Conservation (phyloP, 2,329 filamentous ascomycete species). For the Paraphaeosphaeria sporulosa region DNA sequence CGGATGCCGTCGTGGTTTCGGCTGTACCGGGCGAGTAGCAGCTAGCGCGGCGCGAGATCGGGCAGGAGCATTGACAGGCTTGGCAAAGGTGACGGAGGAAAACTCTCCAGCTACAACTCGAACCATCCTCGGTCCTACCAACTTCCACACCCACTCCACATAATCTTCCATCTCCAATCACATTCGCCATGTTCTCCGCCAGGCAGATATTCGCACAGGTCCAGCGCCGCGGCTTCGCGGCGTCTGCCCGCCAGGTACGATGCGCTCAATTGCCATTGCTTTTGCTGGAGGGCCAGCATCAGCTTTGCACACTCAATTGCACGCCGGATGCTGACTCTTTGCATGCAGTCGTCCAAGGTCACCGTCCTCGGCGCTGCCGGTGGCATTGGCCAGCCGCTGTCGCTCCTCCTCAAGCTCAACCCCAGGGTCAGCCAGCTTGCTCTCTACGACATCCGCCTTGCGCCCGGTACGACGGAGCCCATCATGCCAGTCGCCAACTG, state of each 20-base stretch:
- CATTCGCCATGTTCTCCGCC: slow-evolving; percentile 71
- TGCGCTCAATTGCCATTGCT: slow-evolving; percentile 29
- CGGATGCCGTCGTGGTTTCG: not conserved
- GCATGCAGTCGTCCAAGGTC: slow-evolving; percentile 87
- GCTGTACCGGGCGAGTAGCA: not conserved
- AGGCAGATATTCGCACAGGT: slow-evolving; percentile 59
- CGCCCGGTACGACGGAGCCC: slow-evolving; percentile 73
- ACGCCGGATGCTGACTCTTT: slow-evolving; percentile 30
- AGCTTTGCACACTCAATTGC: slow-evolving; percentile 22
- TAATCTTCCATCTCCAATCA: slow-evolving; percentile 31
- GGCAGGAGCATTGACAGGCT: slow-evolving; percentile 26
- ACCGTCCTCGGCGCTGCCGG: slow-evolving; percentile 95
- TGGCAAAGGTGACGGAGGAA: slow-evolving; percentile 28
- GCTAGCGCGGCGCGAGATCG: slow-evolving; percentile 12
- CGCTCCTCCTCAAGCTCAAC: slow-evolving; percentile 98
- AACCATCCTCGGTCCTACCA: slow-evolving; percentile 21
- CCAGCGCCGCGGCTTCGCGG: slow-evolving; percentile 62
- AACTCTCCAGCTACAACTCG: slow-evolving; percentile 36
- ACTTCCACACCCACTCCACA: slow-evolving; percentile 29
- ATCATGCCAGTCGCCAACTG: slow-evolving; percentile 6
- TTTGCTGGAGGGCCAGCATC: slow-evolving; percentile 26
- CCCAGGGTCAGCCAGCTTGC: slow-evolving; percentile 91
- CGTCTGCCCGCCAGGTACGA: slow-evolving; percentile 60
- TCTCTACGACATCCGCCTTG: slow-evolving; percentile 96
- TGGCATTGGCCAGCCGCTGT: slow-evolving; percentile 98